Evolutionary conservation across 768 basidiomycete species (phyloP), one percentile per base, ranked within the genome.

Genomic region (Aureoboletus auriporus): DNA sequence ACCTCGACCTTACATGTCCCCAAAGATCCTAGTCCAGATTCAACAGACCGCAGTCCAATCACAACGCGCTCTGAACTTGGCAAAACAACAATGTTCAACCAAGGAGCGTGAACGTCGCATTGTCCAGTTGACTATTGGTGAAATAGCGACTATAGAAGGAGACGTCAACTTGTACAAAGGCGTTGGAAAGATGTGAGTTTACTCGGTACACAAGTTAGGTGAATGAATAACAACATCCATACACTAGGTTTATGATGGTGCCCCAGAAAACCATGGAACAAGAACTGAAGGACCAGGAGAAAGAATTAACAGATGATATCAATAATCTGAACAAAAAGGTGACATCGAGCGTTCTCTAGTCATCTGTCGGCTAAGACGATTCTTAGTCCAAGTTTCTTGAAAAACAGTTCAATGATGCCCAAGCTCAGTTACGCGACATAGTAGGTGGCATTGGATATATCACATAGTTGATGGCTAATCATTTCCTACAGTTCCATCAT

Each of bases 61-160:
- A 5, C 89, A 93, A 62, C 77, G 86, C 42, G 80, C 86, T 13
- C 78, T 93, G 42, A 81, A 78, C 55, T 49, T 89, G 45, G 79
- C 89, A 34, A 71, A 73, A 26, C 88, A 94, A 57, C 93, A 95
- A 70, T 78, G 79, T 37, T 63, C 80, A 11, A 72, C 78, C 28
- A 96, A 94, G 68, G 92, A 96, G 49, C 80, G 92, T 45, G 94
- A 97, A 67, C 80, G 88, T 27, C 82, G 88, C 52, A 93, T 95
- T 44, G 73, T 95, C 13, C 89, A 93, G 68, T 75, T 97, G 17
- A 96, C 94, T 0, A 86, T 87, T 46, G 78, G 85, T 55, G 93
- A 97, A 65, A 82, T 97, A 53, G 74, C 72, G 29, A 72, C 75
- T 31, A 78, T 93, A 42, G 75, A 82, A 55, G 80, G 79, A 26